Conservation (phyloP, 306 rosid genomes). For the Elaeagnus macrophylla region DNA sequence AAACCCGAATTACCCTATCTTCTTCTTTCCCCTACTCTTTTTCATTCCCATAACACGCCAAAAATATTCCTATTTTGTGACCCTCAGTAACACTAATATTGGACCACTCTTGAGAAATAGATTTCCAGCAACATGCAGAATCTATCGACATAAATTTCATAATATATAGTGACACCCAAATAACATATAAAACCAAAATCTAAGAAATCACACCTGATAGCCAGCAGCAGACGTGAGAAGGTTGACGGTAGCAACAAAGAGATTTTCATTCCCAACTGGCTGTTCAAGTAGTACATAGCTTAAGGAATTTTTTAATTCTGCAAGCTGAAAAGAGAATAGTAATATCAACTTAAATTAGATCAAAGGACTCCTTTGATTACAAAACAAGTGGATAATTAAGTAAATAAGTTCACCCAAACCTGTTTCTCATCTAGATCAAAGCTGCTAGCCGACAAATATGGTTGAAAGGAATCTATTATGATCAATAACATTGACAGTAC, state of each 20-base stretch:
- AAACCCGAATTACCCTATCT: too few species aligned
- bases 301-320: slow-evolving; percentile 50
- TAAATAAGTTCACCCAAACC: slow-evolving; percentile 35
- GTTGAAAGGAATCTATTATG: slow-evolving; percentile 47
- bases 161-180: too few species aligned
- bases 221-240: slow-evolving; percentile 68
- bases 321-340: slow-evolving; percentile 35
- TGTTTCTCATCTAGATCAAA: slow-evolving; percentile 61
- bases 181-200: neutral
- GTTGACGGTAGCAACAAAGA: slow-evolving; percentile 62
- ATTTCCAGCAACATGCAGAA: too few species aligned
- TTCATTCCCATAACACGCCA: too few species aligned
- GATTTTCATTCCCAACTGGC: slow-evolving; percentile 57
- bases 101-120: too few species aligned
- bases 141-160: too few species aligned
- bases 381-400: slow-evolving; percentile 6
- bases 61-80: too few species aligned
- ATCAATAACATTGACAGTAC: slow-evolving; percentile 59
- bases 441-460: slow-evolving; percentile 51
- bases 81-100: too few species aligned
- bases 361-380: slow-evolving; percentile 8
- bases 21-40: too few species aligned
- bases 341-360: slow-evolving; percentile 9
- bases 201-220: slow-evolving; percentile 52
- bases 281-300: slow-evolving; percentile 54